A percentile compares a stretch with the other conserved stretches of the same genome.
These are phyloP conservation scores for Themeda triandra DNA, from an alignment of 176 grass and related monocot species.

Conservation along the genomic window DNA sequence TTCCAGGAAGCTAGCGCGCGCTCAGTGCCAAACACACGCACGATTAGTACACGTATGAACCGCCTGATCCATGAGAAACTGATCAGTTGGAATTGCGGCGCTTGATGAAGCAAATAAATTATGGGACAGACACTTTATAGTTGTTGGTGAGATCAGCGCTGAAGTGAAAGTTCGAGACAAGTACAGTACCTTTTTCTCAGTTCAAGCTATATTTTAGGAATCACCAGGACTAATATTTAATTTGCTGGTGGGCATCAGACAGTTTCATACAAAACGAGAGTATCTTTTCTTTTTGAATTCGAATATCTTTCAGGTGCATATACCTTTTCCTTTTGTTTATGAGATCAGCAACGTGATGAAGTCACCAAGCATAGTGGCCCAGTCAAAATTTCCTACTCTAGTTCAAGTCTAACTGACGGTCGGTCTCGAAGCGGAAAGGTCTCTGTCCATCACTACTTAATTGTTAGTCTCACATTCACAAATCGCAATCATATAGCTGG, in stretches of 20 bases:
- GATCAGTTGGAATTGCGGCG: not conserved
- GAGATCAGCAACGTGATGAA: not conserved
- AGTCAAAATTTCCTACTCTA: not conserved
- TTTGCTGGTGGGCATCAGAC: not conserved
- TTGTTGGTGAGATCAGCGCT: not conserved
- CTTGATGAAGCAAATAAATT: not conserved
- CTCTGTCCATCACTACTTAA: not conserved
- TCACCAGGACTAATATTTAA: not conserved
- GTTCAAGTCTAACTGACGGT: not conserved
- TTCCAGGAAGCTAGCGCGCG: not conserved
- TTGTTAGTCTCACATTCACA: not conserved
- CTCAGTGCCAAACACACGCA: not conserved
- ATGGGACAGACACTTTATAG: not conserved
- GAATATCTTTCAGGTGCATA: not conserved
- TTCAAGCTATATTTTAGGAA: not conserved
- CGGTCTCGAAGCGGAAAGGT: not conserved
- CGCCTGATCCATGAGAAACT: not conserved
- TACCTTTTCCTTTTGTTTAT: not conserved
- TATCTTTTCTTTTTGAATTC: not conserved
- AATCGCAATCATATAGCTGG: not conserved
- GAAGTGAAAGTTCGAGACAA: not conserved
- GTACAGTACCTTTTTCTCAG: not conserved
- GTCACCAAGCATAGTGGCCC: not conserved
- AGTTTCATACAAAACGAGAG: not conserved
- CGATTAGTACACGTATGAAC: not conserved